phyloP scores from a whole-genome alignment of 768 basidiomycete species.

The Trametes punicea region DNA sequence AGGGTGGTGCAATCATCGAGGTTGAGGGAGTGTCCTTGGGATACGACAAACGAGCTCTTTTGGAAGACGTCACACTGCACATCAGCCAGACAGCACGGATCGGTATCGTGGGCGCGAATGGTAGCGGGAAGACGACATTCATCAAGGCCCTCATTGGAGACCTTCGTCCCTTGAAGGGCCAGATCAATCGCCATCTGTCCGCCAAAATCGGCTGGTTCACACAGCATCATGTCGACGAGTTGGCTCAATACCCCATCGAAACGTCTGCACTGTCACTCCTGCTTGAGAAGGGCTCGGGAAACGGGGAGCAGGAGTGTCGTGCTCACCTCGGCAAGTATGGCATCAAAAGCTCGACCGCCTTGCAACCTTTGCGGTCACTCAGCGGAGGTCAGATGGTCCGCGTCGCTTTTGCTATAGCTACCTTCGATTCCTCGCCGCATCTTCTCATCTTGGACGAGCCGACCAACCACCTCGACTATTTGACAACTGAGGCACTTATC shows the following conservation, averaged over 20 bases:
- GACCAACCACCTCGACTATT: conserved; percentile 89
- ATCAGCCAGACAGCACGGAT: conserved; percentile 19
- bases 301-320: conserved; percentile 8
- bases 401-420: conserved; percentile 84
- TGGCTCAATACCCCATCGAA: conserved; percentile 9
- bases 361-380: conserved; percentile 70
- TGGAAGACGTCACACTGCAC: conserved; percentile 20
- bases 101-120: conserved; percentile 24
- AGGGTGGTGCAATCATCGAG: conserved; percentile 20
- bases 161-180: conserved; percentile 18
- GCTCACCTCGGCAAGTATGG: conserved; percentile 20
- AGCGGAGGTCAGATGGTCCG: conserved; percentile 99
- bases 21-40: conserved; percentile 19
- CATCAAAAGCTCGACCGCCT: conserved; percentile 9
- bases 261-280: conserved; percentile 14
- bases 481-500: conserved; percentile 97
- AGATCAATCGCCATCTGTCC: conserved; percentile 15
- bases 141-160: conserved; percentile 24
- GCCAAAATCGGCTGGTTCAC: conserved; percentile 25
- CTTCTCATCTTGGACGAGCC: conserved; percentile 90
- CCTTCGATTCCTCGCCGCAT: conserved; percentile 94
- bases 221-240: conserved; percentile 24
- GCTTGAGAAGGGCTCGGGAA: conserved; percentile 2
- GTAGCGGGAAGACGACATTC: conserved; percentile 24
- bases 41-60: conserved; percentile 13